phyloP scores from a whole-genome alignment of 176 grass and related monocot species.

The Hyparrhenia diplandra region DNA sequence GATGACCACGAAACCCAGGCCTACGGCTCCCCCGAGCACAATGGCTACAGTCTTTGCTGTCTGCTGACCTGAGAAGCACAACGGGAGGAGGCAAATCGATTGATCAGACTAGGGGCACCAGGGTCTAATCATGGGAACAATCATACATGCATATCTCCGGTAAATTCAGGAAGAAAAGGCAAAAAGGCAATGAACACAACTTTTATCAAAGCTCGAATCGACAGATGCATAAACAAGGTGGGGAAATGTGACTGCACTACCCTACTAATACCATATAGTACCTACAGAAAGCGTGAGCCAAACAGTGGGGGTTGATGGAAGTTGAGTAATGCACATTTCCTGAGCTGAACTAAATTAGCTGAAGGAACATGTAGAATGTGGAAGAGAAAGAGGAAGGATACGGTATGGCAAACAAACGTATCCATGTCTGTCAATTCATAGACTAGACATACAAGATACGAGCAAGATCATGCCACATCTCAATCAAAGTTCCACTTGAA shows the following conservation, averaged over 20 bases:
- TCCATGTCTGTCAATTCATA: not conserved
- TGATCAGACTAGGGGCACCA: constrained; percentile 24
- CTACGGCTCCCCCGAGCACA: constrained; percentile 83
- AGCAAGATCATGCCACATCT: constrained; percentile 25
- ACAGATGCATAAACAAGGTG: constrained; percentile 33
- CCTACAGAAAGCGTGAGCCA: constrained; percentile 19
- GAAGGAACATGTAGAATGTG: not conserved
- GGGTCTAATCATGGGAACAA: constrained; percentile 30
- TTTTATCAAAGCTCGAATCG: constrained; percentile 36
- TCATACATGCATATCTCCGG: constrained; percentile 31
- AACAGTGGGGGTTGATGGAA: not conserved
- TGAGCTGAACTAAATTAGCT: not conserved
- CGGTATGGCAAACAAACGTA: not conserved
- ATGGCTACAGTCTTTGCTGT: constrained; percentile 95
- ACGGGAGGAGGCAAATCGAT: constrained; percentile 16
- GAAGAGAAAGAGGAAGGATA: not conserved
- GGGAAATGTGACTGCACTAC: constrained; percentile 16
- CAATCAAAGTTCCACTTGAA: constrained; percentile 2
- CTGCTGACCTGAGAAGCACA: constrained; percentile 61
- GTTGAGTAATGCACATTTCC: not conserved
- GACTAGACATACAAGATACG: constrained; percentile 2
- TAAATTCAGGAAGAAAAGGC: constrained; percentile 30
- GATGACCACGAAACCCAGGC: constrained; percentile 82
- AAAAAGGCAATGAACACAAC: constrained; percentile 16
- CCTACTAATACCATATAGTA: not conserved